These are phyloP conservation scores for Tolypocladium cylindrosporum DNA, from an alignment of 2,329 filamentous ascomycete genomes.

Conservation along the genomic window DNA sequence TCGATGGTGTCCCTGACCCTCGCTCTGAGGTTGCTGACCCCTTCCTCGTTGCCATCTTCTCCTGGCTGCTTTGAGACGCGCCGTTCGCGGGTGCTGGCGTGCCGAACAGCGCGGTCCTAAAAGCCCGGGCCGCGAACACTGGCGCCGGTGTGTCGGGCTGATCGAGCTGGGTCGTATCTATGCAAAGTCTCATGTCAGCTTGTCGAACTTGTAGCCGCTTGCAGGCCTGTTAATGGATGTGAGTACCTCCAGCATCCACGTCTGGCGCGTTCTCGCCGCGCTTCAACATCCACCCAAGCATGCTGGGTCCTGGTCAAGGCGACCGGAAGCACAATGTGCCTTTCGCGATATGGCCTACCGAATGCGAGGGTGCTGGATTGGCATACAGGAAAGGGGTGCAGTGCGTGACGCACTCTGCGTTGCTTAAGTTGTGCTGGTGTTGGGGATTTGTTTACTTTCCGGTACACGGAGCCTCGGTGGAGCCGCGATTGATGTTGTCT, in stretches of 20 bases:
- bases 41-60: constrained; percentile 12
- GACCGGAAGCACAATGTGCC: neutral
- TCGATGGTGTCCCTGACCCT: constrained; percentile 34
- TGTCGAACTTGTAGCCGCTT: neutral
- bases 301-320: constrained; percentile 13
- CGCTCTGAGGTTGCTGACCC: constrained; percentile 8
- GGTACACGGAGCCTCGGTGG: neutral
- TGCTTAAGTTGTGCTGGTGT: neutral
- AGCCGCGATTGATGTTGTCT: neutral
- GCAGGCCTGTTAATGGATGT: neutral
- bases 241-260: constrained; percentile 14
- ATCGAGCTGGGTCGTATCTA: constrained; percentile 39
- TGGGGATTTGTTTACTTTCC: neutral
- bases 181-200: neutral
- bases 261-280: constrained; percentile 29
- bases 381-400: neutral
- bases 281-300: constrained; percentile 52
- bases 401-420: neutral
- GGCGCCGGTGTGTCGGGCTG: constrained; percentile 56
- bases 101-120: constrained; percentile 55
- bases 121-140: constrained; percentile 54
- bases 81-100: constrained; percentile 35
- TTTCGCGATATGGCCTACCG: neutral
- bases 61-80: constrained; percentile 16
- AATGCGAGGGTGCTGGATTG: neutral